Evolutionary conservation across 257 asterid species (phyloP), one percentile per base, ranked within the genome.

Genomic region (Capsicum pubescens): DNA sequence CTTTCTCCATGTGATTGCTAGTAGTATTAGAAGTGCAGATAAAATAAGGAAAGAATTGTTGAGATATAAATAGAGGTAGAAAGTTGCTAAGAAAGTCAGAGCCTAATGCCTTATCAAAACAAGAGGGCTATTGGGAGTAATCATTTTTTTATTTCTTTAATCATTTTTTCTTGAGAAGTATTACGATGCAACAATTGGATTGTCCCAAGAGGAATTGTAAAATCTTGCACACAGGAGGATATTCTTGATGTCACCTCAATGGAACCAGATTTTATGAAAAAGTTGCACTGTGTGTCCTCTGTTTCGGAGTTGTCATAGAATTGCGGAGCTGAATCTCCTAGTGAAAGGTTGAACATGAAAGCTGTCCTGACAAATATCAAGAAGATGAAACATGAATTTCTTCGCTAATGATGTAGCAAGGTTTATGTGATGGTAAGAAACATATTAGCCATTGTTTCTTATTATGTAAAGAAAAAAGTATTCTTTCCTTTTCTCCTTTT

Each of bases 321-420:
- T 60, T 80, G 83, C 39, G 26, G 57, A 57, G 2, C 6, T 50
- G 82, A 77, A 77, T 19, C 82, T 26, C 82, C 64, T 1, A 50
- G 10, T 77, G 82, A 77, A 7, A 77, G 66, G 50, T 0, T 13
- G 82, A 77, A 77, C 66, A 54, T 54, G 63, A 77, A 21, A 56
- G 66, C 54, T 6, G 66, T 78, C 54, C 8, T 15, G 7, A 8
- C 13, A 39, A 68, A 3, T 68, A 70, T 70, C 5, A 17, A 16
- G 16, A 70, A 70, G 56, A 70, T 17, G 35, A 17, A 8, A 2
- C 9, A 3, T 2, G 35, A 70, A 70, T 42, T 70, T 42, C 79
- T 42, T 42, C 0, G 9, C 2, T 16, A 17, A 9, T 42, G 79
- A 67, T 7, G 13, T 39, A 13, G 77, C 7, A 68, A 68, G 54